These are phyloP conservation scores for Ascobolus immersus DNA, from an alignment of 495 filamentous ascomycete species.

Conservation along the genomic window DNA sequence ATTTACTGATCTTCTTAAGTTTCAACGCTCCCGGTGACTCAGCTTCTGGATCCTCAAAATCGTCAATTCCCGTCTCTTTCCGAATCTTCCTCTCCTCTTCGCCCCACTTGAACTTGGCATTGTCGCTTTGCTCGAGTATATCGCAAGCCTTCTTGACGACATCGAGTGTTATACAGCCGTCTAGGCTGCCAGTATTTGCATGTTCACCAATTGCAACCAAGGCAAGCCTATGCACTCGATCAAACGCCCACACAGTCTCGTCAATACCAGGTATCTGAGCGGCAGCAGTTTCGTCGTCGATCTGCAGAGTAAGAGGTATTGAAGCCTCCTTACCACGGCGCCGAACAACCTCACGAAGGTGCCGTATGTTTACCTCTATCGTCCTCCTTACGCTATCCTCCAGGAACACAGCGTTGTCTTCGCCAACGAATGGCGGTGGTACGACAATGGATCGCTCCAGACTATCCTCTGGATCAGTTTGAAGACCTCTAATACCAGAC, in stretches of 20 bases:
- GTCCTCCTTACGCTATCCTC: constrained; percentile 24
- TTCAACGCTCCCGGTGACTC: neutral
- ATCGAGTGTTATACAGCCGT: constrained; percentile 11
- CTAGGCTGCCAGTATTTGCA: constrained; percentile 4
- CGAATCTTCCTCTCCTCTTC: constrained; percentile 14
- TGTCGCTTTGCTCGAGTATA: constrained; percentile 23
- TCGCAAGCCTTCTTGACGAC: constrained; percentile 17
- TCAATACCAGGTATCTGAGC: constrained; percentile 19
- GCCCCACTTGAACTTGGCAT: constrained; percentile 21
- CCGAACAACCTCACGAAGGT: constrained; percentile 36
- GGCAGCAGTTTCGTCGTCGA: constrained; percentile 3
- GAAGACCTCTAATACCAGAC: constrained; percentile 24
- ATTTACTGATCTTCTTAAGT: constrained; percentile 23
- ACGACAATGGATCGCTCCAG: constrained; percentile 29
- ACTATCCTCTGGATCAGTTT: constrained; percentile 18
- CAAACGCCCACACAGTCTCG: constrained; percentile 32
- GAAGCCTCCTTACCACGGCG: constrained; percentile 15
- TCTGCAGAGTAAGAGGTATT: no score
- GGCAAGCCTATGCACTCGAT: constrained; percentile 34
- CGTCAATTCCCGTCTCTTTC: constrained; percentile 12
- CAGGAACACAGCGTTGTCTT: constrained; percentile 7
- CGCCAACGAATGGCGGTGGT: constrained; percentile 12
- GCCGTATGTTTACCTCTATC: constrained; percentile 38
- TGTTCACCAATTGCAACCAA: constrained; percentile 30
- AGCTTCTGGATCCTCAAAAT: constrained; percentile 6